Conservation (phyloP, 2,329 filamentous ascomycete genomes). For the Diplocarpon mali region DNA sequence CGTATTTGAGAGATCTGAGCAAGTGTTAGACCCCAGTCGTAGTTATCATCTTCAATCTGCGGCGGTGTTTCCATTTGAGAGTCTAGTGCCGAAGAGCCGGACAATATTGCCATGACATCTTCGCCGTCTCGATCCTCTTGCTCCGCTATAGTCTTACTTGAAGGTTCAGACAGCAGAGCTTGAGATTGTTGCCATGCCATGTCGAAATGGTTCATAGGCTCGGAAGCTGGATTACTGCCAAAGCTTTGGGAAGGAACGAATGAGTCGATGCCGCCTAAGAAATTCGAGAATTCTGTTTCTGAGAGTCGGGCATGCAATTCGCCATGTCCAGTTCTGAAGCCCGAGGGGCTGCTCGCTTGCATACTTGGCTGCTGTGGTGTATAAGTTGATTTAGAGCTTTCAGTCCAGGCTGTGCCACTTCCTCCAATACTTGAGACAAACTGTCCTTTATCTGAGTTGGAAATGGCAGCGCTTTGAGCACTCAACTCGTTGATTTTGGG, state of each 20-base stretch:
- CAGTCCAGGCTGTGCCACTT: slow-evolving; percentile 11
- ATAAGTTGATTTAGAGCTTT: slow-evolving; percentile 13
- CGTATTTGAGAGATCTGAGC: slow-evolving; percentile 20
- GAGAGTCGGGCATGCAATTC: slow-evolving; percentile 18
- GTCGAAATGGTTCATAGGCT: slow-evolving; percentile 6
- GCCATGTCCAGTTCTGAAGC: slow-evolving; percentile 15
- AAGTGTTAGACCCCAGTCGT: slow-evolving; percentile 23
- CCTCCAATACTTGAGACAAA: slow-evolving; percentile 11
- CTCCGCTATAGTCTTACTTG: slow-evolving; percentile 13
- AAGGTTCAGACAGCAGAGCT: background rate
- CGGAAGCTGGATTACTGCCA: background rate
- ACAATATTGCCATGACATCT: slow-evolving; percentile 32
- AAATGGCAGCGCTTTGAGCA: slow-evolving; percentile 19
- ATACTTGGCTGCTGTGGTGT: slow-evolving; percentile 3
- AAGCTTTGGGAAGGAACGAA: slow-evolving; percentile 17
- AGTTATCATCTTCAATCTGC: slow-evolving; percentile 15
- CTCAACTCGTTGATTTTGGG: slow-evolving; percentile 13
- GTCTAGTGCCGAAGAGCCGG: slow-evolving; percentile 20
- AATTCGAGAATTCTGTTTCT: slow-evolving; percentile 24
- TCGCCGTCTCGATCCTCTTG: slow-evolving; percentile 29
- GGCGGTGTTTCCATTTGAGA: slow-evolving; percentile 13
- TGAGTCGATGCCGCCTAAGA: slow-evolving; percentile 22
- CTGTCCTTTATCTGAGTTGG: slow-evolving; percentile 15
- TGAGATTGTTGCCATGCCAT: slow-evolving; percentile 18
- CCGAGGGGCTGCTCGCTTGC: slow-evolving; percentile 2